Percentiles rank a stretch among this genome's conserved stretches.
These are phyloP conservation scores for Fusarium zealandicum DNA, from an alignment of 2,329 filamentous ascomycete species.

Conservation along the genomic window DNA sequence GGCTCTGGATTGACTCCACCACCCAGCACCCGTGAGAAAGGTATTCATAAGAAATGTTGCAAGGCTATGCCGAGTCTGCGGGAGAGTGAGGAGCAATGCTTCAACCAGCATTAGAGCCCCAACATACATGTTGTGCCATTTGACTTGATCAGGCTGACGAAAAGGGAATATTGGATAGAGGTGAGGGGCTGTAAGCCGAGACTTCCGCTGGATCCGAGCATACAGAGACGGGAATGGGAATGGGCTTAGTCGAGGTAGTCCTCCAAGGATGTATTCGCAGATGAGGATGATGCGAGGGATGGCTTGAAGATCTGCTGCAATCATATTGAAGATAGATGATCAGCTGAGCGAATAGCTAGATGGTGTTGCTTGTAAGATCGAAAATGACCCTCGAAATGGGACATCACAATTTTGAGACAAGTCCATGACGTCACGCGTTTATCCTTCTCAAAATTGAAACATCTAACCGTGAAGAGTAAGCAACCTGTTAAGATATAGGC, in stretches of 20 bases:
- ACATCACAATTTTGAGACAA: not conserved
- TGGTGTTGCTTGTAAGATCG: too few relatives aligned
- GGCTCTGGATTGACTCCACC: conserved; percentile 1
- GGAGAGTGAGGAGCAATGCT: not conserved
- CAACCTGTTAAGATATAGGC: too few relatives aligned
- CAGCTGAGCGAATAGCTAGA: too few relatives aligned
- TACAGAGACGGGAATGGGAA: not conserved
- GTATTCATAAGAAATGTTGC: not conserved
- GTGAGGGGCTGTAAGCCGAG: not conserved
- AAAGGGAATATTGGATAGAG: not conserved
- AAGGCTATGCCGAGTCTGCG: not conserved
- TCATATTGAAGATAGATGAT: not conserved
- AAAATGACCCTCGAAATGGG: too few relatives aligned
- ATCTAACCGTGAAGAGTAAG: too few relatives aligned
- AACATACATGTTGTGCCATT: not conserved
- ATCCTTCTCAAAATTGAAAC: too few relatives aligned
- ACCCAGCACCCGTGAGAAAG: conserved; percentile 1
- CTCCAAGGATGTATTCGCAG: not conserved
- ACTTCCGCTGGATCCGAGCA: not conserved
- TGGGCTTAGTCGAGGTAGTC: not conserved
- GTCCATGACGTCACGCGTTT: not conserved
- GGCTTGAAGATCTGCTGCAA: not conserved
- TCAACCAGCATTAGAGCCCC: not conserved
- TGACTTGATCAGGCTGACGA: not conserved
- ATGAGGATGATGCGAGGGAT: not conserved